Evolutionary conservation across 306 rosid species (phyloP).

Genomic region (Mimosa pudica): DNA sequence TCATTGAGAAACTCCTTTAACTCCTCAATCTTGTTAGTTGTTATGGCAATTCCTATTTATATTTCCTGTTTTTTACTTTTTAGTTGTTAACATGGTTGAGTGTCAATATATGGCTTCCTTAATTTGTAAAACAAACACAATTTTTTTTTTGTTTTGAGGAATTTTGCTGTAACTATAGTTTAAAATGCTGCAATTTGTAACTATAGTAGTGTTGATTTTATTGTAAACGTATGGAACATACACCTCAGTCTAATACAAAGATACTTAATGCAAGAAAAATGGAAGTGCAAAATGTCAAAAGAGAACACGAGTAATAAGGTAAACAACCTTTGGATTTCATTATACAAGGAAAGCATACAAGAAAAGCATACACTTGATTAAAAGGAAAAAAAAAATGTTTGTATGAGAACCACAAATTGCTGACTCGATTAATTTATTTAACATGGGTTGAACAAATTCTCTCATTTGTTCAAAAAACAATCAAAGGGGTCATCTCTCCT

Average conservation of each 20-base stretch:
- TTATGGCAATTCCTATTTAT: background rate
- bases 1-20: background rate
- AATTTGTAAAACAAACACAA: background rate
- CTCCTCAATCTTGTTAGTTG: background rate
- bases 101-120: background rate
- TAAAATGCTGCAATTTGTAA: background rate
- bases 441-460: conserved; percentile 31
- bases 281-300: background rate
- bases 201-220: background rate
- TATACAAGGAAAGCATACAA: background rate
- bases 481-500: conserved; percentile 22
- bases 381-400: background rate
- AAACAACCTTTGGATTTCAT: conserved; percentile 3
- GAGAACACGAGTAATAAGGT: background rate
- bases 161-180: background rate
- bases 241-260: background rate
- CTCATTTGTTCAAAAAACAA: conserved; percentile 35
- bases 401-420: conserved; percentile 15
- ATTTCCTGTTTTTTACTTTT: background rate
- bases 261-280: background rate
- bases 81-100: too few relatives aligned
- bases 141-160: background rate
- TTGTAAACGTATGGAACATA: background rate
- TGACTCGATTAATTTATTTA: conserved; percentile 31
- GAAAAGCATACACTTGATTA: conserved; percentile 8